Evolutionary conservation across 257 asterid genomes (phyloP).

Genomic region (Solanum sejunctum): DNA sequence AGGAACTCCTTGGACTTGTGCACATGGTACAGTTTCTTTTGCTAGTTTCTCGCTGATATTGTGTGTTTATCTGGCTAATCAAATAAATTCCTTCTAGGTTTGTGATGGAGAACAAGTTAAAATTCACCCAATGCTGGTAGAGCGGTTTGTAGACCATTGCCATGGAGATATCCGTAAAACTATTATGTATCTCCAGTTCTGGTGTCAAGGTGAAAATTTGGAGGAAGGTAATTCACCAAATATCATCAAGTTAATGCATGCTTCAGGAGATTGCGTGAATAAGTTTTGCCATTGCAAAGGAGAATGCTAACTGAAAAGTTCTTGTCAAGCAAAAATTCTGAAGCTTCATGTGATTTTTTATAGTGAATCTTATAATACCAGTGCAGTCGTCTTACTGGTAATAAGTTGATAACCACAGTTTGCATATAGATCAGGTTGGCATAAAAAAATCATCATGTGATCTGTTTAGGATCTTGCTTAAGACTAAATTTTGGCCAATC

Average conservation of each 20-base stretch:
- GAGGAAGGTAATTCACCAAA: slow-evolving; percentile 31
- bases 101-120: slow-evolving; percentile 57
- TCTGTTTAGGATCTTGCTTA: neutral
- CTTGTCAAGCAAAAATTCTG: neutral
- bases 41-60: neutral
- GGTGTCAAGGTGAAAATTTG: slow-evolving; percentile 68
- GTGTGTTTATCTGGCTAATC: slow-evolving; percentile 1
- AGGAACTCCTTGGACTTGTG: slow-evolving; percentile 56
- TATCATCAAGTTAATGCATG: slow-evolving; percentile 7
- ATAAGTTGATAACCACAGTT: neutral
- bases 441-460: neutral
- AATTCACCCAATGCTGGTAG: slow-evolving; percentile 50
- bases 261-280: neutral
- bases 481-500: neutral
- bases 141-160: slow-evolving; percentile 53
- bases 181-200: slow-evolving; percentile 76
- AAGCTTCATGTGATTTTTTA: neutral
- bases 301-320: neutral
- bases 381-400: neutral
- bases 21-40: slow-evolving; percentile 32
- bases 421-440: neutral
- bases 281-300: neutral
- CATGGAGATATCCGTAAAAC: slow-evolving; percentile 86
- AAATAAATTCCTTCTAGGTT: slow-evolving; percentile 40
- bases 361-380: neutral